phyloP scores from a whole-genome alignment of 441 rosid genomes.

The Populus hybrid region DNA sequence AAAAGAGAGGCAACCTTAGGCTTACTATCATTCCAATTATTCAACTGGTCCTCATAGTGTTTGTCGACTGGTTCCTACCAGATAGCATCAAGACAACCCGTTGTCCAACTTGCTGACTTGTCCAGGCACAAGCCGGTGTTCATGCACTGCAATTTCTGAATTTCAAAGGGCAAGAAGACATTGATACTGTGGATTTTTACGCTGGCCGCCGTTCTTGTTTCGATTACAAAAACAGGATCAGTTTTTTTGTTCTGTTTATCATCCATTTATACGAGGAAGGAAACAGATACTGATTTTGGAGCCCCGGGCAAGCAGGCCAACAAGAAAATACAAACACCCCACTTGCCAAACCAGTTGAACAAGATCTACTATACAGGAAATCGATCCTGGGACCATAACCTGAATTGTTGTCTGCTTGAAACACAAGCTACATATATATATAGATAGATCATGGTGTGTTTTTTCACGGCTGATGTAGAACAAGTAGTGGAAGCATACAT shows the following conservation, averaged over 20 bases:
- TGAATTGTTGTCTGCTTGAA: neutral
- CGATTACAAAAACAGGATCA: too few relatives aligned
- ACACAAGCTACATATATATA: neutral
- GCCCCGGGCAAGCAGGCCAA: neutral
- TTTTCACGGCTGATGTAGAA: neutral
- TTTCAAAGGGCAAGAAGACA: too few relatives aligned
- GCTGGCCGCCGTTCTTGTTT: too few relatives aligned
- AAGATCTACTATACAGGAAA: neutral
- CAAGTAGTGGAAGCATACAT: too few relatives aligned
- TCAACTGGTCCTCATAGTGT: neutral
- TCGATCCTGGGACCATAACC: slow-evolving; percentile 17
- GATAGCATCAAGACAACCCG: neutral
- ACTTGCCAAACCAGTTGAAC: neutral
- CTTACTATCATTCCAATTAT: neutral
- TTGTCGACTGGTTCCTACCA: neutral
- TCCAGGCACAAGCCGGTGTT: too few relatives aligned
- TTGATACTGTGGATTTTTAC: too few relatives aligned
- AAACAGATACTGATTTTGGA: neutral
- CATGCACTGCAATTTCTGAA: too few relatives aligned
- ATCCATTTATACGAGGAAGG: too few relatives aligned
- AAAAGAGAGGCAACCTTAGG: neutral
- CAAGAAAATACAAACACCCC: neutral
- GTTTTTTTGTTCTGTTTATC: too few relatives aligned
- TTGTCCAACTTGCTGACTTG: neutral
- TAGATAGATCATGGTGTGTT: slow-evolving; percentile 14